Evolutionary conservation across 2,329 filamentous ascomycete species (phyloP).

Genomic region (Cladosporium sp.): DNA sequence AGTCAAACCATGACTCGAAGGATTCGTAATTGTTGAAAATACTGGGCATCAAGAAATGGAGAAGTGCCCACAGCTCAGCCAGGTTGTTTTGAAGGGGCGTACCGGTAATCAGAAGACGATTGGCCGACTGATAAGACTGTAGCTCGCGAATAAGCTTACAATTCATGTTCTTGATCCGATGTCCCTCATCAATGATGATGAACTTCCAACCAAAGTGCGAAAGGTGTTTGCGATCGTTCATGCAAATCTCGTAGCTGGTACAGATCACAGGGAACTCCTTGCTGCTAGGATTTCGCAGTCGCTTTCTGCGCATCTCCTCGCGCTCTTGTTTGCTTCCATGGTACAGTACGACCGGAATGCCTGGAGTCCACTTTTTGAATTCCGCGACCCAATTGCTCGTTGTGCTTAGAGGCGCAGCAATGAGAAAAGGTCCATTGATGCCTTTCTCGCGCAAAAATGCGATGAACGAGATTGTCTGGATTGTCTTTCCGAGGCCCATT

Average conservation of each 20-base stretch:
- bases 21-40: conserved; percentile 92
- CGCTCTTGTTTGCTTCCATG: conserved; percentile 79
- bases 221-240: conserved; percentile 79
- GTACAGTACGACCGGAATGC: conserved; percentile 83
- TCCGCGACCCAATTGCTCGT: conserved; percentile 95
- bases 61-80: conserved; percentile 86
- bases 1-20: conserved; percentile 96
- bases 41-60: conserved; percentile 88
- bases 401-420: conserved; percentile 86
- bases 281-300: conserved; percentile 65
- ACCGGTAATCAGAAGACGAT: conserved; percentile 86
- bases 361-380: conserved; percentile 84
- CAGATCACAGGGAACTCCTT: conserved; percentile 83
- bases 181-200: conserved; percentile 96
- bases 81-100: conserved; percentile 95
- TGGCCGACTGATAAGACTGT: conserved; percentile 83
- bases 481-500: conserved; percentile 90
- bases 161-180: conserved; percentile 95
- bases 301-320: conserved; percentile 67
- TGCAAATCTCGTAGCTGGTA: conserved; percentile 93
- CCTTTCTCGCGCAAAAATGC: conserved; percentile 85
- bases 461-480: conserved; percentile 84
- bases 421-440: conserved; percentile 81
- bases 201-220: conserved; percentile 91
- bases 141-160: conserved; percentile 87